Conservation (phyloP, 1,284 basidiomycete species). For the Moniliophthora roreri region DNA sequence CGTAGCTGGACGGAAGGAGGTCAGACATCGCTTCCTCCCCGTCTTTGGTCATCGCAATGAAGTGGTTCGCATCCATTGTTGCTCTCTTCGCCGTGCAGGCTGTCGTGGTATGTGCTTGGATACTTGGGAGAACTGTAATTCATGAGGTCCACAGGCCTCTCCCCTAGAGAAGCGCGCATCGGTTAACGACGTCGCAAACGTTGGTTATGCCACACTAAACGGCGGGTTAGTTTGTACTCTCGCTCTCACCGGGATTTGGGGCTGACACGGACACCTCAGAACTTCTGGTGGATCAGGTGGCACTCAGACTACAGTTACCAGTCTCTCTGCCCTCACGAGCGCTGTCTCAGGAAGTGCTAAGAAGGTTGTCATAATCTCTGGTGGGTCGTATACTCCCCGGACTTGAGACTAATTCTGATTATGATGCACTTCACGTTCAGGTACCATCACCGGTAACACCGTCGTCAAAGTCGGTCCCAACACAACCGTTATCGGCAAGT, state of each 20-base stretch:
- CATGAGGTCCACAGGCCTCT: slow-evolving; percentile 22
- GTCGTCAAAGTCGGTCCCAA: slow-evolving; percentile 44
- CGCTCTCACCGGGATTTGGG: background rate
- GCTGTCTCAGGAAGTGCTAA: slow-evolving; percentile 41
- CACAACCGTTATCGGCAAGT: slow-evolving; percentile 38
- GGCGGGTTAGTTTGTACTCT: slow-evolving; percentile 29
- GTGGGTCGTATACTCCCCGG: slow-evolving; percentile 18
- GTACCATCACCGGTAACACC: slow-evolving; percentile 40
- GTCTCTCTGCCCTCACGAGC: slow-evolving; percentile 38
- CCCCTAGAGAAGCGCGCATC: slow-evolving; percentile 32
- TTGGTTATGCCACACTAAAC: slow-evolving; percentile 43
- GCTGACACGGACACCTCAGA: slow-evolving; percentile 20
- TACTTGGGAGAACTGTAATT: background rate
- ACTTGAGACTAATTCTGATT: background rate
- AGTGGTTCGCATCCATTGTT: slow-evolving; percentile 28
- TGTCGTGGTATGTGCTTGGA: slow-evolving; percentile 23
- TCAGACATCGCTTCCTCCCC: background rate
- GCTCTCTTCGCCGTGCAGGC: slow-evolving; percentile 29
- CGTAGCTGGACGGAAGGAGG: no score
- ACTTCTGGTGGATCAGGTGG: slow-evolving; percentile 46
- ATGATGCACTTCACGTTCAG: slow-evolving; percentile 19
- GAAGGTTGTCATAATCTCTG: slow-evolving; percentile 46
- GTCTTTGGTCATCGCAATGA: slow-evolving; percentile 16
- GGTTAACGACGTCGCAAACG: slow-evolving; percentile 35
- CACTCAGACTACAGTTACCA: slow-evolving; percentile 41